phyloP scores from a whole-genome alignment of 139 green algal species.

The Chloropicon primus region DNA sequence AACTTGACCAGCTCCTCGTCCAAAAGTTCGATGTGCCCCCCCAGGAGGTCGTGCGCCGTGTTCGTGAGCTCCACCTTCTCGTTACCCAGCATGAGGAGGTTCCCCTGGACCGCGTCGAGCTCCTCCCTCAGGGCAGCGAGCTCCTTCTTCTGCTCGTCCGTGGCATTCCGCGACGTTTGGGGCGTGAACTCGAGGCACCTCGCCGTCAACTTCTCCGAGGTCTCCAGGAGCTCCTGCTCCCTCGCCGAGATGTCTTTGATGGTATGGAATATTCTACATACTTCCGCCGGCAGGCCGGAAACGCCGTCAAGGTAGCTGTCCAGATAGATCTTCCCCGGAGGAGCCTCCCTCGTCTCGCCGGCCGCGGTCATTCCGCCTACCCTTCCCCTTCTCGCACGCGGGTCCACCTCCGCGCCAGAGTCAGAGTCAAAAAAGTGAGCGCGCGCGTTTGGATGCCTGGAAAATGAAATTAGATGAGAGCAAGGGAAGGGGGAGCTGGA shows the following conservation, averaged over 20 bases:
- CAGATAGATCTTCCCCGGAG: not conserved
- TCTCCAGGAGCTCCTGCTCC: not conserved
- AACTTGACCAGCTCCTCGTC: not conserved
- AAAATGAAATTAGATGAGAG: not conserved
- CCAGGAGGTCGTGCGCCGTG: not conserved
- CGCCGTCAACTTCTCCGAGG: not conserved
- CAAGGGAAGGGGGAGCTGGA: not conserved
- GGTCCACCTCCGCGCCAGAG: no score
- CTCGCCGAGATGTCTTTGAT: not conserved
- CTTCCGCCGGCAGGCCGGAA: not conserved
- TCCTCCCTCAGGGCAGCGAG: not conserved
- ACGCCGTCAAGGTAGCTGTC: not conserved
- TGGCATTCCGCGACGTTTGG: not conserved
- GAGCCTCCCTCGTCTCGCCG: not conserved
- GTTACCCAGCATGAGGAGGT: not conserved
- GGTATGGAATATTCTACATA: not conserved
- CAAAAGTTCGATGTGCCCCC: not conserved
- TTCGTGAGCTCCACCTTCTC: not conserved
- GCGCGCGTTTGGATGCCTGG: no score
- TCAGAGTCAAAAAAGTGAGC: no score
- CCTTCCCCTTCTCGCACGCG: not conserved
- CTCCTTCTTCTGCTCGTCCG: not conserved
- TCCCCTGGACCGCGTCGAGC: not conserved
- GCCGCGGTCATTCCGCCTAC: not conserved
- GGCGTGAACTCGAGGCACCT: not conserved